Evolutionary conservation across 306 rosid species (phyloP).

Genomic region (Oxytropis ochrocephala): DNA sequence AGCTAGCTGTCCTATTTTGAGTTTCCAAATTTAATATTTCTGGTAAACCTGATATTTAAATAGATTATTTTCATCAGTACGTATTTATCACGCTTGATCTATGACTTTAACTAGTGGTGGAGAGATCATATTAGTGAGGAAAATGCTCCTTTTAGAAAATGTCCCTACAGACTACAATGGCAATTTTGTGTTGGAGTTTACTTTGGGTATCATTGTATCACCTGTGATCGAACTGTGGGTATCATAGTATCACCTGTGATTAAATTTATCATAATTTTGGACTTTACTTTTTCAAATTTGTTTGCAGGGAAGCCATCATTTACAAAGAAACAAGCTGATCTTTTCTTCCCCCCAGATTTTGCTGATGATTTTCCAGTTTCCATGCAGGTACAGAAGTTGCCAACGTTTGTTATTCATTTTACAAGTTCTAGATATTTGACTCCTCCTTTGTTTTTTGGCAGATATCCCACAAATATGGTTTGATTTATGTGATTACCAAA

Average conservation of each 20-base stretch:
- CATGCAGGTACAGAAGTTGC: slow-evolving; percentile 73
- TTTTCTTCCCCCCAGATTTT: slow-evolving; percentile 99
- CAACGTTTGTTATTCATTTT: slow-evolving; percentile 9
- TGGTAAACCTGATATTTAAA: slow-evolving; percentile 4
- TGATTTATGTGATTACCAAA: slow-evolving; percentile 97
- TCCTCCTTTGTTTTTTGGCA: slow-evolving; percentile 30
- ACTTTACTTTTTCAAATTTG: slow-evolving; percentile 18
- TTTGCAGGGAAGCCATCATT: slow-evolving; percentile 89
- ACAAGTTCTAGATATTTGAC: slow-evolving; percentile 18
- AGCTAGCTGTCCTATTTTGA: background rate
- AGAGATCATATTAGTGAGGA: background rate
- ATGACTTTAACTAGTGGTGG: background rate
- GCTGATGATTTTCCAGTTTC: slow-evolving; percentile 97
- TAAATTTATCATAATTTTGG: slow-evolving; percentile 2
- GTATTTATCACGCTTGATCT: slow-evolving; percentile 16
- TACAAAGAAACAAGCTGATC: slow-evolving; percentile 98
- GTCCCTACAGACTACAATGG: background rate
- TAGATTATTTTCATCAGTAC: background rate
- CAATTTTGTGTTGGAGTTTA: background rate
- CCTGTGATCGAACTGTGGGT: slow-evolving; percentile 1
- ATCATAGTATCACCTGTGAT: slow-evolving; percentile 4
- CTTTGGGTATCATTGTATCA: background rate
- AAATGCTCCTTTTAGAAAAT: background rate
- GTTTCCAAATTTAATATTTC: slow-evolving; percentile 1
- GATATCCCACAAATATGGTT: slow-evolving; percentile 92